Evolutionary conservation across 441 rosid species (phyloP).

Genomic region (Monsonia emarginata): DNA sequence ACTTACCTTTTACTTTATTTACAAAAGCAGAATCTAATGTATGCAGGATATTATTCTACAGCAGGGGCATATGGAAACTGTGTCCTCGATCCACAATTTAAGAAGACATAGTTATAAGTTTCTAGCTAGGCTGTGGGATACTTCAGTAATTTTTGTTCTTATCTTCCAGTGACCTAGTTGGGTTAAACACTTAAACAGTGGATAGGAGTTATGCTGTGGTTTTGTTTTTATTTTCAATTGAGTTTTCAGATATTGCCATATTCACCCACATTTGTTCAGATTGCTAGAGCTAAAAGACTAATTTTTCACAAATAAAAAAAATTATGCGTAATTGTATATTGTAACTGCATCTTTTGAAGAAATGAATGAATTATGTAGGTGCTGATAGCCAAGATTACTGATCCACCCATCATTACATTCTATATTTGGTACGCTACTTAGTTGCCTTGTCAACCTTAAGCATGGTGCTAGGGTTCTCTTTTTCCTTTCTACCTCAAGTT

Average conservation of each 20-base stretch:
- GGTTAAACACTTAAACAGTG: neutral
- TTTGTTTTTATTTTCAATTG: neutral
- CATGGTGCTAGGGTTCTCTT: neutral
- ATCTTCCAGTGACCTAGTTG: neutral
- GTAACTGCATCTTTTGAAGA: neutral
- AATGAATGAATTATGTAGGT: neutral
- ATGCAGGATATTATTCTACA: neutral
- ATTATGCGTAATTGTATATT: neutral
- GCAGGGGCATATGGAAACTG: neutral
- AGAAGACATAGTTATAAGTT: neutral
- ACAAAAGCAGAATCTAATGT: neutral
- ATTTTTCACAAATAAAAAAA: neutral
- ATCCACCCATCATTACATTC: neutral
- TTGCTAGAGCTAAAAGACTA: neutral
- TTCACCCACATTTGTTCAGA: neutral
- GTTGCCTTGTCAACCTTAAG: neutral
- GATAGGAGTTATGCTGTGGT: constrained; percentile 2
- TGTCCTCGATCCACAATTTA: neutral
- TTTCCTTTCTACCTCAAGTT: neutral
- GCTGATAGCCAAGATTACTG: neutral
- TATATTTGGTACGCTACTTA: neutral
- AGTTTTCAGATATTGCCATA: neutral
- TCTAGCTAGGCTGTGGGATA: constrained; percentile 1
- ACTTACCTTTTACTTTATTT: neutral
- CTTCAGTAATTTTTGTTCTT: neutral